Evolutionary conservation across 2,329 filamentous ascomycete genomes (phyloP).

Genomic region (Simplicillium aogashimaense): DNA sequence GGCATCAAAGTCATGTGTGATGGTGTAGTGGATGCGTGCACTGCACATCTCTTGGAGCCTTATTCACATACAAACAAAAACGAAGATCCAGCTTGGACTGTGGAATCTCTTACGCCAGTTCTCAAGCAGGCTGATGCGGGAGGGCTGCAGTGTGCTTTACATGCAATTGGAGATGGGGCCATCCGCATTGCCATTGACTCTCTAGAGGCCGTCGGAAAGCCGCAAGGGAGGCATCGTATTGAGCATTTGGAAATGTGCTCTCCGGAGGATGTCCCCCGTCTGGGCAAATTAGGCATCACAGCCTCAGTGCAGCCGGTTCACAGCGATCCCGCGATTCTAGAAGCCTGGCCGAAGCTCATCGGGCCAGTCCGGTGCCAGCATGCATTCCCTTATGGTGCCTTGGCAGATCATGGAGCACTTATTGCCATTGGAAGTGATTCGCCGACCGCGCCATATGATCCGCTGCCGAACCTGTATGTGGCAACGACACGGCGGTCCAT

Average conservation of each 20-base stretch:
- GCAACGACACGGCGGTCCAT: slow-evolving; percentile 44
- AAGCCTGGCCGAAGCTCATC: slow-evolving; percentile 49
- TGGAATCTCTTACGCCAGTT: slow-evolving; percentile 40
- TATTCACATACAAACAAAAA: slow-evolving; percentile 37
- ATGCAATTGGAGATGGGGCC: slow-evolving; percentile 23
- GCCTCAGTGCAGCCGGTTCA: slow-evolving; percentile 50
- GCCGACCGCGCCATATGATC: slow-evolving; percentile 45
- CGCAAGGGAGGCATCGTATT: slow-evolving; percentile 45
- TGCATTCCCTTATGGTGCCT: slow-evolving; percentile 55
- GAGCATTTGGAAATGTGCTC: slow-evolving; percentile 53
- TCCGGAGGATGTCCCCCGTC: slow-evolving; percentile 41
- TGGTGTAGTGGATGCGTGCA: slow-evolving; percentile 54
- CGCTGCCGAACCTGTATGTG: slow-evolving; percentile 47
- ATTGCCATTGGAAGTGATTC: slow-evolving; percentile 50
- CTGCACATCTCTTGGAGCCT: slow-evolving; percentile 46
- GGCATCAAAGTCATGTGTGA: slow-evolving; percentile 56
- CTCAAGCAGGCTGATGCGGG: slow-evolving; percentile 40
- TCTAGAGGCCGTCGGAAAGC: slow-evolving; percentile 29
- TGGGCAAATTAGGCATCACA: slow-evolving; percentile 50
- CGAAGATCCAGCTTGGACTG: slow-evolving; percentile 41
- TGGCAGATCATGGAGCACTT: slow-evolving; percentile 40
- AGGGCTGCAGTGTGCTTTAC: slow-evolving; percentile 35
- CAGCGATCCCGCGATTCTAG: slow-evolving; percentile 49
- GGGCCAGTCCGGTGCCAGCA: slow-evolving; percentile 42
- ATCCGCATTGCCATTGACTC: slow-evolving; percentile 45